These are phyloP conservation scores for Blastocystis sp. DNA, from an alignment of 352 stramenopile genomes.

Conservation along the genomic window DNA sequence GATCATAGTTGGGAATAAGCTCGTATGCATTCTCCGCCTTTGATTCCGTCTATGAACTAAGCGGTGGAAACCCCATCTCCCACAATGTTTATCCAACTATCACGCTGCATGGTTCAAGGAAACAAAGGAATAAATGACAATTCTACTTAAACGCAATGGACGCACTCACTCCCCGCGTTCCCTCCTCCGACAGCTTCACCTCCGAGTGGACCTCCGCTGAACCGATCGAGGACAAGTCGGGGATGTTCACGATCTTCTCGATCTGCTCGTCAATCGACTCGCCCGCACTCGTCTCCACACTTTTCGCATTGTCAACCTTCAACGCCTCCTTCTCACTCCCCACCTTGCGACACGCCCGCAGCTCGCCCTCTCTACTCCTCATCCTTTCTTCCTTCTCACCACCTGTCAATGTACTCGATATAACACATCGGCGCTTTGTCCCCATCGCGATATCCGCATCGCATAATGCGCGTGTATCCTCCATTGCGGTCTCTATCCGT, in stretches of 20 bases:
- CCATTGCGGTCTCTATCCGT: constrained; percentile 75
- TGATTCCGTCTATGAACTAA: not conserved
- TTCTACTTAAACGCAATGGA: not conserved
- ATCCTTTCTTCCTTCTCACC: not conserved
- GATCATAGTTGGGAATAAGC: too few relatives aligned
- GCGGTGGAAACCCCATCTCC: not conserved
- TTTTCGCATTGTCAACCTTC: not conserved
- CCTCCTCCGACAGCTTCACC: too few relatives aligned
- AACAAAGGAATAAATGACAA: not conserved
- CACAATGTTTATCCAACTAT: not conserved
- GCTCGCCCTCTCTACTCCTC: constrained; percentile 13
- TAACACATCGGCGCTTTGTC: constrained; percentile 83
- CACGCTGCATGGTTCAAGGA: not conserved
- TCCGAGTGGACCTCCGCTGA: too few relatives aligned
- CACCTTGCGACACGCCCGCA: constrained; percentile 46
- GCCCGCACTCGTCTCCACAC: not conserved
- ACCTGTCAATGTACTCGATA: constrained; percentile 85
- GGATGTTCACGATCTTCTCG: constrained; percentile 14
- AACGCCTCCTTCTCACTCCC: constrained; percentile 48
- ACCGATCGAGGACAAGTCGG: not conserved
- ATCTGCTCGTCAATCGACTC: constrained; percentile 26
- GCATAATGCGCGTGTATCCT: constrained; percentile 83
- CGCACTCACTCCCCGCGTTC: not conserved
- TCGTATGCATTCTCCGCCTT: too few relatives aligned
- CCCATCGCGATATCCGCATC: constrained; percentile 81